Conservation (phyloP, 192 early-diverging fungal species). For the Hyaloraphidium curvatum region DNA sequence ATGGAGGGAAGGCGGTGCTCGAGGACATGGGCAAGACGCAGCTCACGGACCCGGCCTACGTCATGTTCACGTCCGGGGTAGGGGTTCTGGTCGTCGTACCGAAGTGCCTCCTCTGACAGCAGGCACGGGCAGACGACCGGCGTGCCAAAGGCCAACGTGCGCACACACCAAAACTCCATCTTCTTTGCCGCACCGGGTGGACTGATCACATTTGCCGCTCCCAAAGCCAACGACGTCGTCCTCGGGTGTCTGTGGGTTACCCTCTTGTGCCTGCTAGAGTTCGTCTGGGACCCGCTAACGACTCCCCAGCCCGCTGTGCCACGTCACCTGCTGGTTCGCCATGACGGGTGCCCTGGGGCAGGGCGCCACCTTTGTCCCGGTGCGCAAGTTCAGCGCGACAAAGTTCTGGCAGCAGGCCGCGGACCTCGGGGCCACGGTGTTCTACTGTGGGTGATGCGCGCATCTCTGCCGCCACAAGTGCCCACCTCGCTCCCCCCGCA, state of each 20-base stretch:
- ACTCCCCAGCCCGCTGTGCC: slow-evolving; percentile 5
- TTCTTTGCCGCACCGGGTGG: background rate
- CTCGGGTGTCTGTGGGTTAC: background rate
- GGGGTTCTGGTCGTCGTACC: no score
- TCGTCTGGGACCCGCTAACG: no score
- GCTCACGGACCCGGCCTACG: background rate
- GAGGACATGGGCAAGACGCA: background rate
- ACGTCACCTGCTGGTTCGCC: background rate
- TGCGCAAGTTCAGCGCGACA: slow-evolving; percentile 2
- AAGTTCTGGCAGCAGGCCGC: slow-evolving; percentile 1
- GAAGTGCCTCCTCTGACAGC: background rate
- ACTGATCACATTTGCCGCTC: background rate
- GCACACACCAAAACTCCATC: background rate
- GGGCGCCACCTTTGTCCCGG: background rate
- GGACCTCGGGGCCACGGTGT: background rate
- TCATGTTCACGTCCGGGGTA: slow-evolving; percentile 4
- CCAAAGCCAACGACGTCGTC: background rate
- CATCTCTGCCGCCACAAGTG: no score
- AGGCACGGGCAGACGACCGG: background rate
- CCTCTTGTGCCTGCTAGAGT: no score
- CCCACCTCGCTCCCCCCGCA: no score
- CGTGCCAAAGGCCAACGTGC: background rate
- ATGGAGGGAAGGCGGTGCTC: background rate
- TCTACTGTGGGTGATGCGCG: background rate
- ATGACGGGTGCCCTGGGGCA: background rate